Base-by-base conservation (phyloP, 2,329 filamentous ascomycete species). In the Akanthomyces muscarius region DNA sequence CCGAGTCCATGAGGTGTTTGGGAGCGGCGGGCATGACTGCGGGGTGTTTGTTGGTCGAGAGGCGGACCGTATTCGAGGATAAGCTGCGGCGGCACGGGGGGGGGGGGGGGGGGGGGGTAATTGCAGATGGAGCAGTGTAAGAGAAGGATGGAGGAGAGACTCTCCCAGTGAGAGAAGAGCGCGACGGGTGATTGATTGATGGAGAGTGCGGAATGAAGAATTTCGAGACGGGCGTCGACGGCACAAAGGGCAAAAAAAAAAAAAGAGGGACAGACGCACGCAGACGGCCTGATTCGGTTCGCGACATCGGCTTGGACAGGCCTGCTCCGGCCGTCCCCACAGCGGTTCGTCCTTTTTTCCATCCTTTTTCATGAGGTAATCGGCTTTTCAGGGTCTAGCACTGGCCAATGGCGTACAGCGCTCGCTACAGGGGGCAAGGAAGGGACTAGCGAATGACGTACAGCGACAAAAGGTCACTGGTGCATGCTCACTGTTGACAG, bases 1-100 rank as follows among this genome's bases (percentile, higher is more conserved):
- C 66, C 25, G 60, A 63, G 44, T 72, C 72, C 60, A 62, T 64
- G 44, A 63, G 65, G 55, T 55, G 56, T 41, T 61, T 52, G 41
- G 38, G 23, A 16, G 54, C 42, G 30, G 54, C 38, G 58, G 61
- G 54, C 47, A 62, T 53, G 44, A 33, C 41, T 42, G 57, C 57
- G 33, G 5, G 33, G 33, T 36, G 33, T 48, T 25, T 36, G 55
- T 23, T 54, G 33, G 52, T 54, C 6, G 52, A 33, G 16, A 8
- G 41, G 18, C 1, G 21, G 25, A 21, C 16, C 7, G 13, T 16
- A n/a, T 11, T 10, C 4, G 33, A 10, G 30, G 30, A 33, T 33
- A 8, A 33, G 8, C 30, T 33, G 30, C 30, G 30, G 10, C 33
- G 33, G 33, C 2, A 36, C 33, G 33, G 8, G 28, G 33, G 33